Conservation (phyloP, 768 basidiomycete species). For the Pleurotus tuber-regium region DNA sequence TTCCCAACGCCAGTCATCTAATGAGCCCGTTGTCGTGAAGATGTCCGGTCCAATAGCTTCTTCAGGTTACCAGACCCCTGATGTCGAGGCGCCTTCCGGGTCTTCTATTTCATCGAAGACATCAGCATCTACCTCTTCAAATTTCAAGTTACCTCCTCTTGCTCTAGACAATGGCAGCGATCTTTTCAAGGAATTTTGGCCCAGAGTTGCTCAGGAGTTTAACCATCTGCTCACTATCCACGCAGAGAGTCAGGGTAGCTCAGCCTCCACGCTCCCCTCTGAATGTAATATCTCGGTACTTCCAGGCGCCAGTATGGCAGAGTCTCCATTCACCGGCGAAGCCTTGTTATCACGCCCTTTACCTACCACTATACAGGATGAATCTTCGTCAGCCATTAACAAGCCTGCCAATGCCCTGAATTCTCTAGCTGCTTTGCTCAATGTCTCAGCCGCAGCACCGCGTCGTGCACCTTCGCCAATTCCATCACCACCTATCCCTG, state of each 20-base stretch:
- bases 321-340: constrained; percentile 30
- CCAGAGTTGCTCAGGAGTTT: constrained; percentile 34
- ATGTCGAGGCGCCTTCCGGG: constrained; percentile 13
- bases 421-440: constrained; percentile 30
- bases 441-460: constrained; percentile 19
- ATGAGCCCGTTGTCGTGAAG: not conserved
- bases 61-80: not conserved
- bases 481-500: not conserved
- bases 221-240: constrained; percentile 24
- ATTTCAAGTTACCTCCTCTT: constrained; percentile 15
- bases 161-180: constrained; percentile 15
- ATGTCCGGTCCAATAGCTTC: not conserved
- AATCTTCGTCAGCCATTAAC: constrained; percentile 12
- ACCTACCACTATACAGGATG: constrained; percentile 9
- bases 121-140: constrained; percentile 3
- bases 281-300: not conserved
- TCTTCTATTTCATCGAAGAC: constrained; percentile 19
- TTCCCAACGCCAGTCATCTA: too few species aligned
- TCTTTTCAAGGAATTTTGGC: constrained; percentile 28
- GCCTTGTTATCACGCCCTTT: constrained; percentile 24
- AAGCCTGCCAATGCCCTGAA: constrained; percentile 13
- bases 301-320: too few species aligned
- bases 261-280: constrained; percentile 1
- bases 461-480: constrained; percentile 15
- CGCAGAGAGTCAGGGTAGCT: constrained; percentile 8